Evolutionary conservation across 257 asterid species (phyloP).

Genomic region (Plantago major): DNA sequence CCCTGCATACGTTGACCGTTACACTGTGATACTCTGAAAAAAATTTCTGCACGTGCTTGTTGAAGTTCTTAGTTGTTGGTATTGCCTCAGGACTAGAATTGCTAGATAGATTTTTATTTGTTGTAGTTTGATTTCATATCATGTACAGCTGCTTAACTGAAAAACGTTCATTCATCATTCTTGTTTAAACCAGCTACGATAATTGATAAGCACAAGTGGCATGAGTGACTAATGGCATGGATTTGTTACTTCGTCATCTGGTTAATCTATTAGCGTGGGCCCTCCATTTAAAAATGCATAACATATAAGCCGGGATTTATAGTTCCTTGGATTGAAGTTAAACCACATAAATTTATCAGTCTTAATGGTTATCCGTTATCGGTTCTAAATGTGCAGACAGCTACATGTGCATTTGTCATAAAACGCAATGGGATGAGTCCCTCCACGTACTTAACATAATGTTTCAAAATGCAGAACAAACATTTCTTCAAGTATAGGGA

Average conservation of each 20-base stretch:
- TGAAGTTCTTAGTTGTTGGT: too few species aligned
- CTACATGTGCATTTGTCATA: too few species aligned
- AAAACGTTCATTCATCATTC: background rate
- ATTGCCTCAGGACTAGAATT: background rate
- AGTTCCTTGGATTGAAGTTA: background rate
- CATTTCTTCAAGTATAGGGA: conserved; percentile 62
- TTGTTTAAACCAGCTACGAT: background rate
- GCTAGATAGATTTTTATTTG: background rate
- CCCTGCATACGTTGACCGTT: background rate
- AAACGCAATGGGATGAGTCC: background rate
- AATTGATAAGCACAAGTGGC: background rate
- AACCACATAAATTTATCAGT: background rate
- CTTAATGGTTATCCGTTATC: background rate
- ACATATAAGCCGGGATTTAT: background rate
- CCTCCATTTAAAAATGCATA: background rate
- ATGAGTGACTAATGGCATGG: background rate
- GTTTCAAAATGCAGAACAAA: conserved; percentile 55
- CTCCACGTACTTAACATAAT: conserved; percentile 11
- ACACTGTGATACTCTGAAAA: background rate
- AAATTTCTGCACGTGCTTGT: background rate
- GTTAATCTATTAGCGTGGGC: background rate
- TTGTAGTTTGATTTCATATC: background rate
- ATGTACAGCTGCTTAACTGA: background rate
- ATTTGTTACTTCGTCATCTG: background rate
- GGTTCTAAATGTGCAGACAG: background rate